These are phyloP conservation scores for Comarum palustre DNA, from an alignment of 306 rosid species.

Conservation along the genomic window DNA sequence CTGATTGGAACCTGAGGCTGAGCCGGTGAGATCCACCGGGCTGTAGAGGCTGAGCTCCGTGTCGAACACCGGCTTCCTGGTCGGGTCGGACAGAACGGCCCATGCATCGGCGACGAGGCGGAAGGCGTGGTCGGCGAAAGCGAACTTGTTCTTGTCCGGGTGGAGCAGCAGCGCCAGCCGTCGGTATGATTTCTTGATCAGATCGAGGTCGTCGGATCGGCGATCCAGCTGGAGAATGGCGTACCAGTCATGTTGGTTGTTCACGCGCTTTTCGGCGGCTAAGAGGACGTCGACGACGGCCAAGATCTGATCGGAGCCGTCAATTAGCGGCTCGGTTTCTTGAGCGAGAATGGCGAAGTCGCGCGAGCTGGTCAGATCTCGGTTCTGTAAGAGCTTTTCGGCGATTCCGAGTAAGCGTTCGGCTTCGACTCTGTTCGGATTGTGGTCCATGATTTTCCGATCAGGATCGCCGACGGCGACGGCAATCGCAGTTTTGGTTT, in stretches of 20 bases:
- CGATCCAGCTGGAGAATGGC: constrained; percentile 61
- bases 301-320: constrained; percentile 86
- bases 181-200: constrained; percentile 62
- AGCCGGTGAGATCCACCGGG: constrained; percentile 30
- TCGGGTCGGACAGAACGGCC: constrained; percentile 63
- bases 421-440: constrained; percentile 57
- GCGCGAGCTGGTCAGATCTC: constrained; percentile 66
- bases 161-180: constrained; percentile 76
- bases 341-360: constrained; percentile 83
- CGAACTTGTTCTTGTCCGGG: constrained; percentile 72
- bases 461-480: background rate
- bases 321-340: constrained; percentile 80
- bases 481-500: background rate
- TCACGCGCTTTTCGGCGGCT: constrained; percentile 57
- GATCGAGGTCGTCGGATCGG: constrained; percentile 51
- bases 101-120: constrained; percentile 78
- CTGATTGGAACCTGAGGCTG: background rate
- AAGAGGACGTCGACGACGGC: constrained; percentile 72
- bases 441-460: constrained; percentile 15
- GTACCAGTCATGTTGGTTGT: constrained; percentile 74
- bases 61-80: constrained; percentile 54
- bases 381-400: constrained; percentile 65
- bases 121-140: constrained; percentile 67
- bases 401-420: constrained; percentile 75
- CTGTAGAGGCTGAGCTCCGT: constrained; percentile 45